phyloP scores from a whole-genome alignment of 1,284 basidiomycete species.

The Cryptococcus sp. region DNA sequence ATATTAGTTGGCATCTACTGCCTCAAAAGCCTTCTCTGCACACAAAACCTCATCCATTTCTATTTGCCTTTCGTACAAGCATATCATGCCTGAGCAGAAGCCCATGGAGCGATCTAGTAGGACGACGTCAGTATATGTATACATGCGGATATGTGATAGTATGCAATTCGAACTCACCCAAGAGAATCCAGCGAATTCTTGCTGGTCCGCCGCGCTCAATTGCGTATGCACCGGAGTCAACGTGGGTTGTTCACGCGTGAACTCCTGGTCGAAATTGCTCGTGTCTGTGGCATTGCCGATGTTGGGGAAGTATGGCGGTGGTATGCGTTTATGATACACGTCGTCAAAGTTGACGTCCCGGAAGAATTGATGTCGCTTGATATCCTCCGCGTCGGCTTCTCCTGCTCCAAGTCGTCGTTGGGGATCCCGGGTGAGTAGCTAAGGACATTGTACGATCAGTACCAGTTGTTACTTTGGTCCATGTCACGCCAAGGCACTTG shows the following conservation, averaged over 20 bases:
- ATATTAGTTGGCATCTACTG: no score
- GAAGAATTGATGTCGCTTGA: slow-evolving; percentile 98
- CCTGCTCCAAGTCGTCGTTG: slow-evolving; percentile 88
- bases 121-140: background rate
- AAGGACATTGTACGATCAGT: slow-evolving; percentile 13
- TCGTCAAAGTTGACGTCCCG: slow-evolving; percentile 97
- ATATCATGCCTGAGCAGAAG: background rate
- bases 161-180: slow-evolving; percentile 56
- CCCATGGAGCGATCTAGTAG: slow-evolving; percentile 1
- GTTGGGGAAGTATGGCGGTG: slow-evolving; percentile 94
- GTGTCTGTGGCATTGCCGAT: slow-evolving; percentile 67
- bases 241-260: slow-evolving; percentile 94
- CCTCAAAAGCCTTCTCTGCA: no score
- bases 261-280: slow-evolving; percentile 89
- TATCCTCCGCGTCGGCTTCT: slow-evolving; percentile 91
- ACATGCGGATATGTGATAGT: background rate
- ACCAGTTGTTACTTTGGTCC: no score
- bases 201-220: slow-evolving; percentile 86
- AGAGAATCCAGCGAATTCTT: slow-evolving; percentile 94
- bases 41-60: no score
- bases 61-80: background rate
- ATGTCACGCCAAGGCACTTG: background rate
- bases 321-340: slow-evolving; percentile 92
- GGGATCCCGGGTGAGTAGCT: slow-evolving; percentile 95
- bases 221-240: slow-evolving; percentile 96